These are phyloP conservation scores for Leishmania braziliensis DNA, from an alignment of 208 protist species.

Conservation along the genomic window DNA sequence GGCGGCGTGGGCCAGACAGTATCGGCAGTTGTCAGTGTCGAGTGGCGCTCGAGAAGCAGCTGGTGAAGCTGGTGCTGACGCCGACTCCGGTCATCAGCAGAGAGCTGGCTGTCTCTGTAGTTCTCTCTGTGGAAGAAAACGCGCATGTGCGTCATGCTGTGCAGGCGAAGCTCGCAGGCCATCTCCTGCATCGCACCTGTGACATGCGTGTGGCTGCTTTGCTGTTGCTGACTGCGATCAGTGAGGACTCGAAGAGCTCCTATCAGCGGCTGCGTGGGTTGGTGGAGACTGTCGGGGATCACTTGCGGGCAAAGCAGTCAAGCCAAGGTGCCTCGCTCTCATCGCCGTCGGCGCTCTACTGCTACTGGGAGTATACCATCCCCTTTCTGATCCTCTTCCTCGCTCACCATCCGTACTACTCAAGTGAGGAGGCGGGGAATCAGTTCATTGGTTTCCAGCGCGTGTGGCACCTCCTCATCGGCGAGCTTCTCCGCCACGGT, in stretches of 20 bases:
- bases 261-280: constrained; percentile 54
- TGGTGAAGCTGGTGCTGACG: constrained; percentile 52
- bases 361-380: constrained; percentile 81
- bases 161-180: constrained; percentile 54
- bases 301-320: constrained; percentile 47
- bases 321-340: constrained; percentile 49
- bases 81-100: constrained; percentile 52
- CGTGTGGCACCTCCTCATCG: constrained; percentile 80
- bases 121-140: constrained; percentile 73
- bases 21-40: constrained; percentile 43
- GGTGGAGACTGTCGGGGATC: constrained; percentile 51
- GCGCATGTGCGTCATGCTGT: constrained; percentile 49
- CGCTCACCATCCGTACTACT: constrained; percentile 77
- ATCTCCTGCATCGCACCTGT: constrained; percentile 32
- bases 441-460: constrained; percentile 76
- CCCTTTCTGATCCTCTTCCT: constrained; percentile 84
- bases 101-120: constrained; percentile 65
- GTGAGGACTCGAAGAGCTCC: constrained; percentile 52
- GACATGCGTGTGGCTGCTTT: constrained; percentile 79
- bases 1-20: constrained; percentile 2
- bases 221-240: constrained; percentile 73
- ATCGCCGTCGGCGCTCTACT: constrained; percentile 49
- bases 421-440: constrained; percentile 37
- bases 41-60: constrained; percentile 58
- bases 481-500: constrained; percentile 73